These are phyloP conservation scores for Floccularia luteovirens DNA, from an alignment of 768 basidiomycete genomes.

Conservation along the genomic window DNA sequence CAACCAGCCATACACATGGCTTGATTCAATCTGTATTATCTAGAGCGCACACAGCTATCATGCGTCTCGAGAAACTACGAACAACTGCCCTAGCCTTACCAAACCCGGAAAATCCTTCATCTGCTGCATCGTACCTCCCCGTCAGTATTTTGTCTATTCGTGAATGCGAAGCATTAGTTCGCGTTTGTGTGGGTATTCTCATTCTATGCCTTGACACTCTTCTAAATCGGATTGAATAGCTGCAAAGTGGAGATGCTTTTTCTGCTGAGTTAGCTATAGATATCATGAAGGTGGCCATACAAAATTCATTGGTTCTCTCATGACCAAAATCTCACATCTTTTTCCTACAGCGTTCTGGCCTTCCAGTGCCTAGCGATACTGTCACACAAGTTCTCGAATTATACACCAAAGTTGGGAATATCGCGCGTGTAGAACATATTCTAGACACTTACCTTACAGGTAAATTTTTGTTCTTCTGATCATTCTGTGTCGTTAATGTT, in stretches of 20 bases:
- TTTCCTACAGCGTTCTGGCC: constrained; percentile 29
- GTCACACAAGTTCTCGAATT: constrained; percentile 40
- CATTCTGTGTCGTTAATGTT: background rate
- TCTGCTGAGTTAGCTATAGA: constrained; percentile 43
- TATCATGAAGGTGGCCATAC: constrained; percentile 43
- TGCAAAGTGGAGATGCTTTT: constrained; percentile 34
- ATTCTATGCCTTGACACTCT: background rate
- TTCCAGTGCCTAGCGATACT: constrained; percentile 30
- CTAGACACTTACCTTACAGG: constrained; percentile 35
- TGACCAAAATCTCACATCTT: background rate
- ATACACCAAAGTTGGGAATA: constrained; percentile 39
- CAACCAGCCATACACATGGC: background rate
- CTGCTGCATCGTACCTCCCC: no score
- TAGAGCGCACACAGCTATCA: constrained; percentile 23
- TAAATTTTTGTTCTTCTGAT: constrained; percentile 14
- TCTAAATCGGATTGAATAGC: constrained; percentile 25
- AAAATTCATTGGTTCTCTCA: background rate
- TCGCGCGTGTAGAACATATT: constrained; percentile 35
- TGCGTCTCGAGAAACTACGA: constrained; percentile 22
- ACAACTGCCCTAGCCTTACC: constrained; percentile 8
- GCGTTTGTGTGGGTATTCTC: constrained; percentile 33
- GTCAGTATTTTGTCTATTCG: constrained; percentile 36
- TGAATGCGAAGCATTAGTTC: constrained; percentile 52
- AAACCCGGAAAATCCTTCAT: constrained; percentile 9
- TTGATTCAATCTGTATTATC: constrained; percentile 15